Conservation (phyloP, 805 yeast genomes). For the Pichia nakasei region DNA sequence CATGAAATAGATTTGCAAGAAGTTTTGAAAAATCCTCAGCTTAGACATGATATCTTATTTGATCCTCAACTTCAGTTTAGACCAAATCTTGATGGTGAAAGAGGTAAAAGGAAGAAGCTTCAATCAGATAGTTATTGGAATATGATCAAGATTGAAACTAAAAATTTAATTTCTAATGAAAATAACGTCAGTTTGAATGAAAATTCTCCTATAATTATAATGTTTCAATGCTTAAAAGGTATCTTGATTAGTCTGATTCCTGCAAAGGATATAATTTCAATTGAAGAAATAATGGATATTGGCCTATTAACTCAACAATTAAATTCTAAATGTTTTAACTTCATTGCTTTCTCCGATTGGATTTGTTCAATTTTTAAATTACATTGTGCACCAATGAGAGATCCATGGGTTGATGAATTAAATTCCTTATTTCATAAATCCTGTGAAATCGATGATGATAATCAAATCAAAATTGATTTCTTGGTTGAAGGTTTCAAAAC, state of each 20-base stretch:
- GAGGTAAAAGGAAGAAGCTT: constrained; percentile 70
- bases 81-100: constrained; percentile 84
- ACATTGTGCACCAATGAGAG: constrained; percentile 96
- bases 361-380: constrained; percentile 68
- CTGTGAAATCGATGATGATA: constrained; percentile 13
- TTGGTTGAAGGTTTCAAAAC: constrained; percentile 71
- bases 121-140: constrained; percentile 80
- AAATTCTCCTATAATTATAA: constrained; percentile 42
- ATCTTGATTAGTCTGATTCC: constrained; percentile 72
- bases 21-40: constrained; percentile 82
- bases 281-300: constrained; percentile 66
- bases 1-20: constrained; percentile 84
- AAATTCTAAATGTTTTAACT: constrained; percentile 60
- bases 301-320: constrained; percentile 72
- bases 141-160: constrained; percentile 63
- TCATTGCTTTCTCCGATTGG: constrained; percentile 64
- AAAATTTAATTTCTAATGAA: constrained; percentile 23
- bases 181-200: constrained; percentile 11
- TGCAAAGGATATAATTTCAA: constrained; percentile 56
- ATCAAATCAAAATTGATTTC: constrained; percentile 22
- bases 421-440: constrained; percentile 46
- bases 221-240: constrained; percentile 72
- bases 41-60: constrained; percentile 86
- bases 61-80: constrained; percentile 90
- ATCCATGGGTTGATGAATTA: constrained; percentile 82